Percentiles rank a stretch among this genome's conserved stretches.
Conservation (phyloP, 805 yeast species). For the Saccharomycopsis javanensis region DNA sequence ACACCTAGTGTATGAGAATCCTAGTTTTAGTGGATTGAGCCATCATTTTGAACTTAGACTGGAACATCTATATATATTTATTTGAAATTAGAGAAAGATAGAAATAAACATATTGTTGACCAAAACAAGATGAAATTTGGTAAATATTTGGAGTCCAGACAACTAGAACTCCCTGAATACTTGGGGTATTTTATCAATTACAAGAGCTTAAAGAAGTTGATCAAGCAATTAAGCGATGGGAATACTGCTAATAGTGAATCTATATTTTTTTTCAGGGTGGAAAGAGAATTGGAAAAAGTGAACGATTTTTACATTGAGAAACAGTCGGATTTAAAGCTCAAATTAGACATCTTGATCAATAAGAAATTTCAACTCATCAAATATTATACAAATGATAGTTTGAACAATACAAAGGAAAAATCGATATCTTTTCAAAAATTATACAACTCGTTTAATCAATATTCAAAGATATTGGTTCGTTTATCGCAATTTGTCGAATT, state of each 20-base stretch:
- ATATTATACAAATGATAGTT: slow-evolving; percentile 7
- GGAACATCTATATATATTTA: no score
- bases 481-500: slow-evolving; percentile 90
- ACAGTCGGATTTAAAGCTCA: slow-evolving; percentile 75
- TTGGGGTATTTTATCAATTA: slow-evolving; percentile 90
- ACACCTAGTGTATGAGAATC: no score
- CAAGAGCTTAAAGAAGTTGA: slow-evolving; percentile 85
- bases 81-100: background rate
- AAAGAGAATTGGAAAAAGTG: slow-evolving; percentile 91
- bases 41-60: no score
- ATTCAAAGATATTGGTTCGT: slow-evolving; percentile 78
- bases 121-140: slow-evolving; percentile 72
- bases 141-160: slow-evolving; percentile 87
- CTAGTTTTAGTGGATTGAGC: no score
- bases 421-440: slow-evolving; percentile 74
- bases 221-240: slow-evolving; percentile 60
- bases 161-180: slow-evolving; percentile 90
- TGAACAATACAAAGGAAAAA: slow-evolving; percentile 18
- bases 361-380: slow-evolving; percentile 49
- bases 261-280: slow-evolving; percentile 78
- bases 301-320: slow-evolving; percentile 86
- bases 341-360: slow-evolving; percentile 64
- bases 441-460: slow-evolving; percentile 82
- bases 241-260: slow-evolving; percentile 40
- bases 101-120: background rate